Conservation (phyloP, 208 protist genomes). For the Trypanosoma rangeli region DNA sequence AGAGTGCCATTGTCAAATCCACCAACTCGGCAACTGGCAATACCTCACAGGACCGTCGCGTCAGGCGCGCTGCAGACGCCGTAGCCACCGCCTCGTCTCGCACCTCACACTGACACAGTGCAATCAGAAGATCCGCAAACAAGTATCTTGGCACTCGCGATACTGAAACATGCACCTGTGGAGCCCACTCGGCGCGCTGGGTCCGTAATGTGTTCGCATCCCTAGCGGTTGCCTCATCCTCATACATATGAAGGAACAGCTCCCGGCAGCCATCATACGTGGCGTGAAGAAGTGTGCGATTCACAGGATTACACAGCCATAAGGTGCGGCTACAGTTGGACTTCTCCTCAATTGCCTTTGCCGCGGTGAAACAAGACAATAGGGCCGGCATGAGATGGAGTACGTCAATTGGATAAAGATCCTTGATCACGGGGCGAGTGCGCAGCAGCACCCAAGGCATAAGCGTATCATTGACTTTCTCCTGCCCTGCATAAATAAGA, state of each 20-base stretch:
- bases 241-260: constrained; percentile 73
- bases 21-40: constrained; percentile 47
- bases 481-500: constrained; percentile 29
- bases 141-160: constrained; percentile 42
- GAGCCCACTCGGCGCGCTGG: constrained; percentile 40
- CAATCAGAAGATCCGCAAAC: constrained; percentile 55
- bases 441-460: constrained; percentile 59
- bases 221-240: constrained; percentile 12
- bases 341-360: neutral
- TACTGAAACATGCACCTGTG: constrained; percentile 46
- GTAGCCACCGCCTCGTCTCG: constrained; percentile 44
- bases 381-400: constrained; percentile 56
- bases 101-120: constrained; percentile 40
- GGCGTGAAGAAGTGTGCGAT: constrained; percentile 39
- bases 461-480: constrained; percentile 29
- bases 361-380: constrained; percentile 30
- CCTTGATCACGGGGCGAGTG: constrained; percentile 27
- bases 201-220: constrained; percentile 4
- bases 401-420: constrained; percentile 78
- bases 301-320: constrained; percentile 13
- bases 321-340: neutral
- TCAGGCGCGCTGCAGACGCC: constrained; percentile 42
- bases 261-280: constrained; percentile 71
- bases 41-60: constrained; percentile 33
- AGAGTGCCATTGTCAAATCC: constrained; percentile 56